Evolutionary conservation across 2,329 filamentous ascomycete genomes (phyloP).

Genomic region (Pseudonectria foliicola): DNA sequence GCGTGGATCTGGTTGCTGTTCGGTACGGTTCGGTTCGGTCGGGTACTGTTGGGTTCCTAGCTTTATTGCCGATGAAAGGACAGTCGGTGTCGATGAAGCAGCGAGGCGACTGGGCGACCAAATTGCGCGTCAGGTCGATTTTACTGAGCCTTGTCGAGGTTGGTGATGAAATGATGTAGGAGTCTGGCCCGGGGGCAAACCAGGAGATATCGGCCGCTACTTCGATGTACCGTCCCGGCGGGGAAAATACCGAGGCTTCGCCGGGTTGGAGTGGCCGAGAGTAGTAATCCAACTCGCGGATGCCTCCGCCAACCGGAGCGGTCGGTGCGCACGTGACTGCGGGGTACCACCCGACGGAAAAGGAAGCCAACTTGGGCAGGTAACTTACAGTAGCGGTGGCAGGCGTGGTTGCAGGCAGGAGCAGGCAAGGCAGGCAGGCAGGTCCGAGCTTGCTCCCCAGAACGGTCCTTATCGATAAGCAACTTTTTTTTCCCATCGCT

Average conservation of each 20-base stretch:
- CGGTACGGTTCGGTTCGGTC: slow-evolving; percentile 2
- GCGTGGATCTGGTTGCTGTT: slow-evolving; percentile 16
- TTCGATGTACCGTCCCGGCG: slow-evolving; percentile 13
- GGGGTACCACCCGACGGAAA: slow-evolving; percentile 13
- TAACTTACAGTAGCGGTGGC: too few relatives aligned
- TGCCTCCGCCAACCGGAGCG: slow-evolving; percentile 2
- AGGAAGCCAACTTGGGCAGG: not conserved
- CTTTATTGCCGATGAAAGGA: too few relatives aligned
- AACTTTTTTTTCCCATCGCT: slow-evolving; percentile 19
- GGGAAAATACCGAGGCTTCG: slow-evolving; percentile 23
- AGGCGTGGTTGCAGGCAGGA: slow-evolving; percentile 2
- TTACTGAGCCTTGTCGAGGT: too few relatives aligned
- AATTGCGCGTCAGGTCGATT: too few relatives aligned
- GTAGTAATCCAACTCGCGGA: slow-evolving; percentile 1
- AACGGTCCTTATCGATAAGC: slow-evolving; percentile 29
- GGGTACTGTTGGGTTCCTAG: slow-evolving; percentile 3
- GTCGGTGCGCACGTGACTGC: slow-evolving; percentile 28
- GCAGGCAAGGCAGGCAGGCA: not conserved
- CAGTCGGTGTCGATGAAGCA: too few relatives aligned
- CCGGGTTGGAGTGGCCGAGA: slow-evolving; percentile 7
- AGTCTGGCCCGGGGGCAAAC: not conserved
- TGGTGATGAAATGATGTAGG: slow-evolving; percentile 6
- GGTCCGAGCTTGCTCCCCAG: slow-evolving; percentile 6
- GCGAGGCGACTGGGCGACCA: too few relatives aligned
- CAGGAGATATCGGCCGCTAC: too few relatives aligned